Percentiles rank a stretch among this genome's conserved stretches.
Evolutionary conservation across 2,329 filamentous ascomycete species (phyloP).

Genomic region (Botrytis sinoallii): DNA sequence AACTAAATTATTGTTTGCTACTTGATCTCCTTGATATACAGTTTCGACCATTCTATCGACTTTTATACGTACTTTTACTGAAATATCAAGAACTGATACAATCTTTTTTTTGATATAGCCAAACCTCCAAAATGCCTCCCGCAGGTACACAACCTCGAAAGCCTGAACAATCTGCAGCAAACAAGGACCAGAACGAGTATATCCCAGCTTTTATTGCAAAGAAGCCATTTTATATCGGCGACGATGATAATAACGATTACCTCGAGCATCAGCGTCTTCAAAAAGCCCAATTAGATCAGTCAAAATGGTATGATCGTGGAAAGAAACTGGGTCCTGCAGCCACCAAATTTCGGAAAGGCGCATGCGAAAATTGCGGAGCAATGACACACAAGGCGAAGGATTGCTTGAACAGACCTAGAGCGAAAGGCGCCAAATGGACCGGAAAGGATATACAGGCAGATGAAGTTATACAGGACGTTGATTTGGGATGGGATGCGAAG

Average conservation of each 20-base stretch:
- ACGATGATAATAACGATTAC: slow-evolving; percentile 79
- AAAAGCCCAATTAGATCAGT: slow-evolving; percentile 60
- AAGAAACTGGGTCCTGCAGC: slow-evolving; percentile 81
- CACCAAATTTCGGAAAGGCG: slow-evolving; percentile 96
- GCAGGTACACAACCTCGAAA: slow-evolving; percentile 37
- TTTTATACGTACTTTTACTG: background rate
- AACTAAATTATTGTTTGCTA: background rate
- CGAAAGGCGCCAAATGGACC: slow-evolving; percentile 86
- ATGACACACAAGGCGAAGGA: slow-evolving; percentile 97
- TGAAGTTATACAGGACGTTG: slow-evolving; percentile 79
- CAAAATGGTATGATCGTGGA: slow-evolving; percentile 91
- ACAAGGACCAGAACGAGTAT: slow-evolving; percentile 95
- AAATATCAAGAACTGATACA: background rate
- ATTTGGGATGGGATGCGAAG: slow-evolving; percentile 94
- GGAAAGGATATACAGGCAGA: slow-evolving; percentile 93
- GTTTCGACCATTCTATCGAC: background rate
- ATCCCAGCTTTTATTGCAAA: slow-evolving; percentile 98
- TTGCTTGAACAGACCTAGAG: slow-evolving; percentile 83
- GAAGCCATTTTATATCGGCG: slow-evolving; percentile 89
- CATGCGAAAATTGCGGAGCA: slow-evolving; percentile 96
- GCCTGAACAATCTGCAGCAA: slow-evolving; percentile 43
- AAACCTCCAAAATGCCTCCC: slow-evolving; percentile 41
- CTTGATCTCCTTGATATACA: background rate
- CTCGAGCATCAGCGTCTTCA: slow-evolving; percentile 91
- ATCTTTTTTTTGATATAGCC: background rate